Evolutionary conservation across 345 rosid genomes (phyloP).

Genomic region (Populus simonii): DNA sequence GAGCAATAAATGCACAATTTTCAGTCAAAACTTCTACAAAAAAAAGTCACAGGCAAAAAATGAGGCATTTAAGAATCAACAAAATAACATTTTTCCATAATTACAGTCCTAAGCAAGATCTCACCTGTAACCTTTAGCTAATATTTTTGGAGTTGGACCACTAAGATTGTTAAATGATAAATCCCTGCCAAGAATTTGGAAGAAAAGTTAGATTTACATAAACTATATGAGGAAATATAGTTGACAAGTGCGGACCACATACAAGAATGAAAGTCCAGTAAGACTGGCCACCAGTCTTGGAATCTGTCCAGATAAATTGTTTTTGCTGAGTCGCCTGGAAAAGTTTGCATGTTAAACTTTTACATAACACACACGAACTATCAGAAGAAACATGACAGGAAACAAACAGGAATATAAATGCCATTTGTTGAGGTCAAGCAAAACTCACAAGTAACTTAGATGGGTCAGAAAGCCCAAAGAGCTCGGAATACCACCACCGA

Average conservation of each 20-base stretch:
- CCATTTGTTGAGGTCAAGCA: constrained; percentile 16
- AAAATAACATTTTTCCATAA: neutral
- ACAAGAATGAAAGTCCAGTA: constrained; percentile 86
- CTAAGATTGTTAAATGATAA: constrained; percentile 88
- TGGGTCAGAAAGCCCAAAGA: constrained; percentile 67
- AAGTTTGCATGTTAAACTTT: constrained; percentile 19
- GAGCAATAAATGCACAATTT: no score
- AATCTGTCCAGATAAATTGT: constrained; percentile 75
- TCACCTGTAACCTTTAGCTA: constrained; percentile 86
- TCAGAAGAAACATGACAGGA: constrained; percentile 8
- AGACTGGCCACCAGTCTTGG: constrained; percentile 75
- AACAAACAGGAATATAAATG: constrained; percentile 2
- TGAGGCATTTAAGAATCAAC: neutral
- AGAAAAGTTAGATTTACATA: neutral
- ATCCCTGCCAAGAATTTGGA: constrained; percentile 48
- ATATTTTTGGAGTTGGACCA: constrained; percentile 79
- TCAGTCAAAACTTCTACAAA: neutral
- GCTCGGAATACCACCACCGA: constrained; percentile 73
- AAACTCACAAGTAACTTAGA: constrained; percentile 88
- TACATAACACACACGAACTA: constrained; percentile 18
- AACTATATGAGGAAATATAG: neutral
- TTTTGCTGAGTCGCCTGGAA: constrained; percentile 73
- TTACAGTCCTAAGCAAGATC: neutral
- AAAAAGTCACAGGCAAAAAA: neutral
- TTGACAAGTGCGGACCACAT: constrained; percentile 24